Base-by-base conservation (phyloP, 2,329 filamentous ascomycete genomes). In the Fusarium foetens region DNA sequence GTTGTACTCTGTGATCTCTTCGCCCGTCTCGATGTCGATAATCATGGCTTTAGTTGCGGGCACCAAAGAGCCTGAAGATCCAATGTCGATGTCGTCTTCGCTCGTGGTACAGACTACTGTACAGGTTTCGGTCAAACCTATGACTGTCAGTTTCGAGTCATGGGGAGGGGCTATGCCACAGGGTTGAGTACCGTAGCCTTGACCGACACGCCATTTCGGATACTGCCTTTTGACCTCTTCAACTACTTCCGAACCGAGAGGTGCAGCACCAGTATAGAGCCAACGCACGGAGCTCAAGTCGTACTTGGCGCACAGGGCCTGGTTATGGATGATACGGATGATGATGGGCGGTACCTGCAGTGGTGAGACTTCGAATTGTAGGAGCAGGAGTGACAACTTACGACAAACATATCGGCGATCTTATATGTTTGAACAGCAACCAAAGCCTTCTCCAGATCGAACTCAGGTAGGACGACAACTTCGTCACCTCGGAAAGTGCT, bases 241-340 rank as follows among this genome's bases (percentile, higher is more conserved):
- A 3, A 31, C 4, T 6, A 48, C 27, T 7, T 48, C 45, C 1
- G 45, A 4, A 0, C 27, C 45, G 0, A 48, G 6, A 1, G 45
- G 27, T 0, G 45, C 45, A 0, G 45, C 45, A 2, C 45, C 45
- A 3, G 4, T 6, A 5, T 31, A 48, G 4, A n/a, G 7, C 45
- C 45, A 31, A 10, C 45, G 45, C 1, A 48, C 45, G 6, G 45
- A 48, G 14, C 27, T 48, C 27, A 31, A 2, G 27, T 48, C 45
- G 8, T 48, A 31, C 14, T 48, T 48, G 0, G 27, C 31, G 3
- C 45, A 48, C 21, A 48, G 0, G 10, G 21, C 7, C 7, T 29
- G 29, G 7, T 48, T 31, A 7, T 17, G 45, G 3, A 48, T 48
- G 10, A 48, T 29, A 1, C 45, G 45, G 7, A 48, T 48, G 16